phyloP scores from a whole-genome alignment of 2,329 filamentous ascomycete genomes.

The Raffaelea deltoideospora region DNA sequence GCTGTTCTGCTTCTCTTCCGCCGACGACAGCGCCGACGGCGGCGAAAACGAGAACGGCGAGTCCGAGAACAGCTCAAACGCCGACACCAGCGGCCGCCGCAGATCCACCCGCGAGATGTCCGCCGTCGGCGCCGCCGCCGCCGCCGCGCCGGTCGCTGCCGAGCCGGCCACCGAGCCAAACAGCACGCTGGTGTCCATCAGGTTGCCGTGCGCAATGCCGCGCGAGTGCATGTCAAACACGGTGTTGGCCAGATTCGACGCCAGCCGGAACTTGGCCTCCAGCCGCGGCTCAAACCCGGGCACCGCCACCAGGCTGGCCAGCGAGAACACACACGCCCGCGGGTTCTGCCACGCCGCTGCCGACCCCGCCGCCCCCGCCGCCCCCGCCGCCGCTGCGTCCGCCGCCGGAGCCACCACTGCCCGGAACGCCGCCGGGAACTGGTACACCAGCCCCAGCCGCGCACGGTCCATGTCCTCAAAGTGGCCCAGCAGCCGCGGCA shows the following conservation, averaged over 20 bases:
- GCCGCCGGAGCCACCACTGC: conserved; percentile 22
- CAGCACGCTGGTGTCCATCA: conserved; percentile 51
- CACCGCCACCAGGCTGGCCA: conserved; percentile 36
- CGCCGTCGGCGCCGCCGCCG: conserved; percentile 16
- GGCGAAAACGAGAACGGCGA: too few relatives aligned
- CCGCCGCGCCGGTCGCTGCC: neutral
- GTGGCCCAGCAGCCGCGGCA: conserved; percentile 49
- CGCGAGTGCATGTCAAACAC: conserved; percentile 59
- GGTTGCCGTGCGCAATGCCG: conserved; percentile 55
- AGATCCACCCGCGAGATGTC: conserved; percentile 35
- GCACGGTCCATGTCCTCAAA: conserved; percentile 60
- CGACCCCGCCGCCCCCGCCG: conserved; percentile 20
- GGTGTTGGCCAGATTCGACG: conserved; percentile 56
- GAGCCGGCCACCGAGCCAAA: conserved; percentile 41
- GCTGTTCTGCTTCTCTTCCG: conserved; percentile 11
- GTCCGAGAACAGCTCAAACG: conserved; percentile 59
- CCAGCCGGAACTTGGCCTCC: conserved; percentile 63
- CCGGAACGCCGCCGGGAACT: conserved; percentile 52
- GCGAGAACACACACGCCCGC: conserved; percentile 34
- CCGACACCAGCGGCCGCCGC: conserved; percentile 53
- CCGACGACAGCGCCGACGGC: too few relatives aligned
- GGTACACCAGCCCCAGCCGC: conserved; percentile 60
- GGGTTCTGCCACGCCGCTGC: conserved; percentile 29
- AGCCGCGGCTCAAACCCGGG: conserved; percentile 47
- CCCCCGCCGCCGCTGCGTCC: conserved; percentile 13